Conservation (phyloP, 2,329 filamentous ascomycete species). For the Alternaria angustiovoidea region DNA sequence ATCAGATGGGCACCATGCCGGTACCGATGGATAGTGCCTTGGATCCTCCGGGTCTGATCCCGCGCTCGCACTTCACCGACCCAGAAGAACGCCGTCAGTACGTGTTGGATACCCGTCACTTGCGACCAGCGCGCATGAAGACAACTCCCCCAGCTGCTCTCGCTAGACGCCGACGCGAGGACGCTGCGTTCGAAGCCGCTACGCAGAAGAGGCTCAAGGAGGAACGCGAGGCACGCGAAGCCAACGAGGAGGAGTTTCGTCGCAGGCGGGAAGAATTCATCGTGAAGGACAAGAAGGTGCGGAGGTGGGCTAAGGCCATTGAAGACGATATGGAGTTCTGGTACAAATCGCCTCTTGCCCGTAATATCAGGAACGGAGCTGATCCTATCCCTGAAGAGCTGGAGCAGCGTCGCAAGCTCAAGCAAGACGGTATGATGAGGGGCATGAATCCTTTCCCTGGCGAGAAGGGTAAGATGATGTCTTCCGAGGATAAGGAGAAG, state of each 20-base stretch:
- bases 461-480: not conserved
- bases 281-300: not conserved
- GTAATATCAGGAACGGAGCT: not conserved
- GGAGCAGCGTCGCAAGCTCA: not conserved
- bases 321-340: not conserved
- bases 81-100: no score
- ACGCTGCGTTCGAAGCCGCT: not conserved
- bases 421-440: not conserved
- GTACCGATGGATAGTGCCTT: no score
- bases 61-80: no score
- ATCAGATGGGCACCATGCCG: no score
- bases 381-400: not conserved
- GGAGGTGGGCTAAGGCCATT: not conserved
- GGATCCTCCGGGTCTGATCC: no score
- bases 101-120: not conserved
- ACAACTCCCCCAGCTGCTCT: not conserved
- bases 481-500: not conserved
- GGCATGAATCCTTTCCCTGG: not conserved
- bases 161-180: not conserved
- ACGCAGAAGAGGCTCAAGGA: not conserved
- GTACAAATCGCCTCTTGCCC: not conserved
- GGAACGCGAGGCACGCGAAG: not conserved
- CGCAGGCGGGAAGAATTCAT: not conserved
- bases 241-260: not conserved
- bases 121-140: not conserved